phyloP scores from a whole-genome alignment of 352 stramenopile species.

The Phytopythium montanum region DNA sequence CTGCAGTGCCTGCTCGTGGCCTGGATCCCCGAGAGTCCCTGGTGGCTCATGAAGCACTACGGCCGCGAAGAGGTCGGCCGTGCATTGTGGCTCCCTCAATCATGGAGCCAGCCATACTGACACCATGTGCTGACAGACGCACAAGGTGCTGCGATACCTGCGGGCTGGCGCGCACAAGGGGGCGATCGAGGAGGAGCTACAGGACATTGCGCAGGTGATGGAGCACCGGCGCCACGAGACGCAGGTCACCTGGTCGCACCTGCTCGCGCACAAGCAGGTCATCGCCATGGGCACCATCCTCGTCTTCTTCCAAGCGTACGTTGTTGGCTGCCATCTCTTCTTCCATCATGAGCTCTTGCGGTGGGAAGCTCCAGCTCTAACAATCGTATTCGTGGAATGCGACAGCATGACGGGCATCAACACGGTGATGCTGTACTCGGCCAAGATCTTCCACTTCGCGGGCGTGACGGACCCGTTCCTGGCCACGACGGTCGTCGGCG shows the following conservation, averaged over 20 bases:
- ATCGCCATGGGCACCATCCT: slow-evolving; percentile 57
- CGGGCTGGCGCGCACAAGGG: slow-evolving; percentile 25
- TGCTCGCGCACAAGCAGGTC: slow-evolving; percentile 56
- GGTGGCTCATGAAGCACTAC: slow-evolving; percentile 84
- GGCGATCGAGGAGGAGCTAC: slow-evolving; percentile 55
- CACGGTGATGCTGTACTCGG: slow-evolving; percentile 90
- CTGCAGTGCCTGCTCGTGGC: slow-evolving; percentile 51
- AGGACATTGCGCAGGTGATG: slow-evolving; percentile 60
- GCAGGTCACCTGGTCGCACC: slow-evolving; percentile 42
- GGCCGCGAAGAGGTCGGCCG: slow-evolving; percentile 33
- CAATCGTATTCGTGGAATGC: not conserved
- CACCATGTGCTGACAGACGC: slow-evolving; percentile 11
- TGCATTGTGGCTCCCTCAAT: not conserved
- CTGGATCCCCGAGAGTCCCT: slow-evolving; percentile 84
- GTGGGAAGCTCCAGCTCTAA: not conserved
- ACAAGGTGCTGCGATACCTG: slow-evolving; percentile 33
- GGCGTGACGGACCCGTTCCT: slow-evolving; percentile 85
- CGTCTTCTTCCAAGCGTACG: slow-evolving; percentile 77
- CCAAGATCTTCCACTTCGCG: slow-evolving; percentile 89
- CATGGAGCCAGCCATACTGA: not conserved
- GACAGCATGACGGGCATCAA: slow-evolving; percentile 88
- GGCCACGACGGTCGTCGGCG: slow-evolving; percentile 66
- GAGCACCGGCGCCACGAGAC: slow-evolving; percentile 43
- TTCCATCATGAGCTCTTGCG: not conserved
- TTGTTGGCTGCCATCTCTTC: not conserved